Evolutionary conservation across 371 early-diverging fungal genomes (phyloP), one percentile per base, ranked within the genome.

Genomic region (Coemansia sp.): DNA sequence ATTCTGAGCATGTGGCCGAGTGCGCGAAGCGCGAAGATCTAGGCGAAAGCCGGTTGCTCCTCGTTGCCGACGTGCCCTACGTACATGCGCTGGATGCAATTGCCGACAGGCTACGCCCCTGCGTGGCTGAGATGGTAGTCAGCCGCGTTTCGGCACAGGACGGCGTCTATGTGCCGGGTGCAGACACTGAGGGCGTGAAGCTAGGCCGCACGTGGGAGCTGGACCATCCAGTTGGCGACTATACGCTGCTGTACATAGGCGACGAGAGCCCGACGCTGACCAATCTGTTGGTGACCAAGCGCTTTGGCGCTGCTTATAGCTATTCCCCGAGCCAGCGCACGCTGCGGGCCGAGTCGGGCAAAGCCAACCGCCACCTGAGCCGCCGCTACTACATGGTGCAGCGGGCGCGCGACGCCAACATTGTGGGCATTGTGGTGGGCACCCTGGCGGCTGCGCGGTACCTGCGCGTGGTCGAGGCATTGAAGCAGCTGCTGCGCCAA

Each of bases 361-460:
- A 79, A 45, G 87, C 86, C 11, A 93, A 90, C 71, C 80, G 80
- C 54, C 82, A 90, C 57, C 65, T 96, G 45, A 90, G 87, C 84
- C 84, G 85, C 55, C 82, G 94, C 76, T 88, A 83, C 45, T 85
- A 83, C 56, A 79, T 91, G 72, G 87, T 97, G 16, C 93, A 95
- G 76, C 90, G 90, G 62, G 96, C 95, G n/a, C 88, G 87, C 62
- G 95, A 96, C 78, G 92, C 96, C 1, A 85, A 90, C 55, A 88
- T 93, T 8, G 85, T 98, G 71, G 98, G 96, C 31, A 92, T 98
- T 38, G 93, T 96, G 9, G 93, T 94, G n/a, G 98, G 98, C 30
- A 96, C 98, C 0, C 80, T 95, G 34, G 96, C 93, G 36, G 93
- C 94, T 31, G 88, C 89, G 2, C 88, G 89, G 7, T 95, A 94